These are phyloP conservation scores for Pichia sp. DNA, from an alignment of 1,139 yeast genomes.

Conservation along the genomic window DNA sequence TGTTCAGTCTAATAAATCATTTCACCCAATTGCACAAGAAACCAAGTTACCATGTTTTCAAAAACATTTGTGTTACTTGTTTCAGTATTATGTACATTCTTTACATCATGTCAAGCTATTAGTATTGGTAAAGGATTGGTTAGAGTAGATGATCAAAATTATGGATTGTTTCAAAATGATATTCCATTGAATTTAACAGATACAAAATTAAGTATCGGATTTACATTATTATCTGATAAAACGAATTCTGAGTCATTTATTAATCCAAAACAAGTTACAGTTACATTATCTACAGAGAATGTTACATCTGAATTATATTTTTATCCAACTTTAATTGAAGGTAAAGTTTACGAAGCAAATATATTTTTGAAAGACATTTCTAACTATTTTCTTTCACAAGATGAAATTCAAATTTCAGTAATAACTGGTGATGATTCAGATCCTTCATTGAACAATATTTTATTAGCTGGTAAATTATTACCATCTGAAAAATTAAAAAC, in stretches of 20 bases:
- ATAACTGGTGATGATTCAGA: constrained; percentile 25
- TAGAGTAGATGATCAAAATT: constrained; percentile 16
- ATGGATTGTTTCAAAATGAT: constrained; percentile 1
- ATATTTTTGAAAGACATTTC: constrained; percentile 19
- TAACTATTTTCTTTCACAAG: constrained; percentile 17
- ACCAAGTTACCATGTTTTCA: background rate
- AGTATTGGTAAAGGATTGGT: constrained; percentile 15
- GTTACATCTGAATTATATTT: constrained; percentile 14
- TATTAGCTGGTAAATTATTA: constrained; percentile 19
- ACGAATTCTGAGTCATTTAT: background rate
- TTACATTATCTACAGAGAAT: constrained; percentile 17
- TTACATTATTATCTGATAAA: constrained; percentile 13
- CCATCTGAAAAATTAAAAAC: constrained; percentile 20
- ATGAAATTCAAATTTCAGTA: constrained; percentile 20
- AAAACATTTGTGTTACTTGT: background rate
- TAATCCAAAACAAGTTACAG: constrained; percentile 23
- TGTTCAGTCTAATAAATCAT: too few relatives aligned
- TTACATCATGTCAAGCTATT: constrained; percentile 7
- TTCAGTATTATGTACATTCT: too few relatives aligned
- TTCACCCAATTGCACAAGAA: too few relatives aligned
- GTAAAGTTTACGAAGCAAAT: constrained; percentile 17
- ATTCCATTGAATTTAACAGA: constrained; percentile 18
- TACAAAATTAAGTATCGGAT: constrained; percentile 16
- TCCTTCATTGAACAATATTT: constrained; percentile 14
- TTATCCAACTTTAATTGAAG: constrained; percentile 20